Base-by-base conservation (phyloP, 805 yeast species). In the Myxozyma neotropica region DNA sequence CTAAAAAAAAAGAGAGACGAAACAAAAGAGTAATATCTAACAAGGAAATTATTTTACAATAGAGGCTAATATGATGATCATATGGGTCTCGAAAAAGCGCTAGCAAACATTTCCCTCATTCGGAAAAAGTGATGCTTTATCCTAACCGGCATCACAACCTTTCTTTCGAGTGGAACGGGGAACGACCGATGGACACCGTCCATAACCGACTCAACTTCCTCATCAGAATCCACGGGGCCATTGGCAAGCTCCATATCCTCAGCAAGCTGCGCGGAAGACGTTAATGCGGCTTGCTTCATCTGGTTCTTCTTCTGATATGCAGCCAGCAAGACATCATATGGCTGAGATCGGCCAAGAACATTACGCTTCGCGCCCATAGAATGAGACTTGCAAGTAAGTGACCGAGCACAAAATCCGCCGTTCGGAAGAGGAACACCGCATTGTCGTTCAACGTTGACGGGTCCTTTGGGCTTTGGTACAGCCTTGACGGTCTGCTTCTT, bases 351-450 rank as follows among this genome's bases (percentile, higher is more conserved):
- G 10, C 99, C 99, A 17, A 83, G 85, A 21, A 94, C 99, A 0
- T 96, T 92, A 68, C 99, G 82, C 70, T 94, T 94, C 27, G 97
- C 96, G 35, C 97, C 97, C 97, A 94, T 92, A 1, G 98, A 89
- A 74, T 94, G 99, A 0, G 97, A 91, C 72, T 94, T 94, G 80
- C 99, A 94, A 0, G 99, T 94, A 61, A 94, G 78, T 0, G 97
- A 91, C 52, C 99, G 81, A 3, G 97, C 97, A 78, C 99, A 94
- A 67, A 85, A 87, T 0, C 95, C 96, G n/a, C 97, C 98, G 65
- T 87, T 88, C 0, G 96, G 91, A 61, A 94, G 76, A 5, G 89
- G 88, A 12, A 94, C 98, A 73, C 99, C 99, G 79, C 99, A 94
- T 74, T 94, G 98, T 66, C 83, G 83, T 70, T 91, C 96, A 49